A percentile compares a stretch with the other conserved stretches of the same genome.
These are phyloP conservation scores for Isochrysis galbana DNA, from an alignment of 78 protist genomes.

Conservation along the genomic window DNA sequence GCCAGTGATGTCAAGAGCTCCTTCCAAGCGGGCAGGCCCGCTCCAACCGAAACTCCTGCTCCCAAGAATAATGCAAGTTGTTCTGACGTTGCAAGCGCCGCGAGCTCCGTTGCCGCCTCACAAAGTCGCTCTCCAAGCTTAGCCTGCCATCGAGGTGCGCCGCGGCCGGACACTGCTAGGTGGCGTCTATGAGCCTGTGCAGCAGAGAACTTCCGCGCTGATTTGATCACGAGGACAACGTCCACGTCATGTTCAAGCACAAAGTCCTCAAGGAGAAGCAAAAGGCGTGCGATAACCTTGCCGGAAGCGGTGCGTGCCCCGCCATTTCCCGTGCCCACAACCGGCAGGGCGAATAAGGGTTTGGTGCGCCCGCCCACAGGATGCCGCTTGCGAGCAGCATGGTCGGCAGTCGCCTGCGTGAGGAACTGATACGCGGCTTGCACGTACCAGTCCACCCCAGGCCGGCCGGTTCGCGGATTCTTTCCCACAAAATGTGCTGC, in stretches of 20 bases:
- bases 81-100: background rate
- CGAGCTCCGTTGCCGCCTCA: background rate
- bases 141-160: background rate
- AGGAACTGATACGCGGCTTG: background rate
- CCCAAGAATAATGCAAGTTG: conserved; percentile 60
- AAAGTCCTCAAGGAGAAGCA: conserved; percentile 49
- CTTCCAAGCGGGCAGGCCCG: conserved; percentile 72
- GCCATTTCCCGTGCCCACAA: conserved; percentile 73
- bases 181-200: background rate
- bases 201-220: conserved; percentile 29
- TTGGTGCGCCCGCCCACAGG: conserved; percentile 18
- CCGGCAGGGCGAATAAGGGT: conserved; percentile 61
- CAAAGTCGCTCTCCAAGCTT: background rate
- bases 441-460: background rate
- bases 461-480: background rate
- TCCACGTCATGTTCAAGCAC: conserved; percentile 41
- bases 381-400: background rate
- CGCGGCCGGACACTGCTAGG: background rate
- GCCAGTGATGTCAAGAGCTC: conserved; percentile 55
- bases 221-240: conserved; percentile 60
- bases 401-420: background rate
- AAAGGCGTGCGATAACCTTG: conserved; percentile 38
- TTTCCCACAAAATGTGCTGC: background rate
- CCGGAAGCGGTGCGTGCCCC: conserved; percentile 58
- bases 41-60: conserved; percentile 56